Base-by-base conservation (phyloP, 2,329 filamentous ascomycete genomes). In the Chaetomium strumarium region DNA sequence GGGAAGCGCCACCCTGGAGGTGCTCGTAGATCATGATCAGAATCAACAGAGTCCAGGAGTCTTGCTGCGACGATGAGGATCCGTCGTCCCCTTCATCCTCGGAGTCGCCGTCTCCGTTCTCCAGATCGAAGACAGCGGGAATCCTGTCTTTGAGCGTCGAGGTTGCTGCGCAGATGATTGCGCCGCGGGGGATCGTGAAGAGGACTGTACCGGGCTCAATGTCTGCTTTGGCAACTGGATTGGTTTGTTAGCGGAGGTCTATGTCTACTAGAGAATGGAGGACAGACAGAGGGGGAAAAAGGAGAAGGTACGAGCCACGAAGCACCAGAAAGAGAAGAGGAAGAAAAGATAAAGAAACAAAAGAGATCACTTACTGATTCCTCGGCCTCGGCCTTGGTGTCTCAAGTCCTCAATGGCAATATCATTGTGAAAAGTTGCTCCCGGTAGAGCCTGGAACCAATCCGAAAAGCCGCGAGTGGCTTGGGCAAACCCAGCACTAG, bases 1-100 rank as follows among this genome's bases (percentile, higher is more conserved):
- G 71, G 1, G 90, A 95, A 1, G 60, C 70, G 55, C 62, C 72
- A 46, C 68, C 83, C 66, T 67, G 83, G 8, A 83, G 69, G 51
- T 75, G 76, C 70, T 96, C 90, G 68, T 89, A 88, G 46, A 95
- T 79, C 79, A 96, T 83, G 56, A 87, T 79, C 17, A 95, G 75
- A 56, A 96, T 95, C 16, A 83, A 70, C 0, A 72, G 73, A 16
- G 75, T 74, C 79, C 79, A 83, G 0, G 78, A 74, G 60, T 81
- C 77, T 45, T 71, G 69, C 1, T 66, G 57, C 7, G 66, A 58
- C 6, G 60, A 57, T 1, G 63, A 62, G 37, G 59, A 12, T 55
- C 56, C 31, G 19, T 65, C 64, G 12, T 64, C 63, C 17, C 70
- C 67, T 19, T 69, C 68, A 69, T 67, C 14, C 1, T 66, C 65